These are phyloP conservation scores for Cicer arietinum DNA, from an alignment of 306 rosid species.

Conservation along the genomic window DNA sequence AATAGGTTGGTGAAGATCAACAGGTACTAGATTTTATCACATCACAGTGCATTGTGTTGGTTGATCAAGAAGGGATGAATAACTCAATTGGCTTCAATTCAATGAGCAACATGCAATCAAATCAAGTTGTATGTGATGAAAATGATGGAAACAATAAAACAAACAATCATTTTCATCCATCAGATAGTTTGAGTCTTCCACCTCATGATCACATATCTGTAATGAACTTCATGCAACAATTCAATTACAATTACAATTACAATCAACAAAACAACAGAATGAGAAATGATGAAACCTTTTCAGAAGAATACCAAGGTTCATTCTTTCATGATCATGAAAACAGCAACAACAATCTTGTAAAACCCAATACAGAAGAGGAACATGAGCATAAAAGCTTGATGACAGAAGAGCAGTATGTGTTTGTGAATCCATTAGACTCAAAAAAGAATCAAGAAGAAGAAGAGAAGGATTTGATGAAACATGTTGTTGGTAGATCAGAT, in stretches of 20 bases:
- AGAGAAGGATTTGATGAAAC: not conserved
- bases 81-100: constrained; percentile 51
- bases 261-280: constrained; percentile 50
- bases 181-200: constrained; percentile 57
- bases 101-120: constrained; percentile 55
- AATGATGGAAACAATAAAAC: constrained; percentile 48
- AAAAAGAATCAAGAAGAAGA: constrained; percentile 54
- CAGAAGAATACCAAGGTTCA: constrained; percentile 62
- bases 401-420: constrained; percentile 49
- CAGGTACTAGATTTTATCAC: constrained; percentile 69
- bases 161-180: constrained; percentile 47
- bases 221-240: constrained; percentile 71
- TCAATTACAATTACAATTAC: constrained; percentile 52
- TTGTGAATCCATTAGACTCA: constrained; percentile 44
- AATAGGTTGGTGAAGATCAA: constrained; percentile 77
- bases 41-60: constrained; percentile 56
- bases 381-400: constrained; percentile 48
- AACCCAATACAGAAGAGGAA: constrained; percentile 42
- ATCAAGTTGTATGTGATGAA: constrained; percentile 47
- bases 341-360: constrained; percentile 49
- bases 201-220: constrained; percentile 52
- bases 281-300: constrained; percentile 47
- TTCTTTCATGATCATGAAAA: constrained; percentile 52
- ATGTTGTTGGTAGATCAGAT: constrained; percentile 61
- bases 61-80: constrained; percentile 59